Percentiles rank a stretch among this genome's conserved stretches.
Evolutionary conservation across 129 eudicot species (phyloP).

Genomic region (Flaveria brownii): DNA sequence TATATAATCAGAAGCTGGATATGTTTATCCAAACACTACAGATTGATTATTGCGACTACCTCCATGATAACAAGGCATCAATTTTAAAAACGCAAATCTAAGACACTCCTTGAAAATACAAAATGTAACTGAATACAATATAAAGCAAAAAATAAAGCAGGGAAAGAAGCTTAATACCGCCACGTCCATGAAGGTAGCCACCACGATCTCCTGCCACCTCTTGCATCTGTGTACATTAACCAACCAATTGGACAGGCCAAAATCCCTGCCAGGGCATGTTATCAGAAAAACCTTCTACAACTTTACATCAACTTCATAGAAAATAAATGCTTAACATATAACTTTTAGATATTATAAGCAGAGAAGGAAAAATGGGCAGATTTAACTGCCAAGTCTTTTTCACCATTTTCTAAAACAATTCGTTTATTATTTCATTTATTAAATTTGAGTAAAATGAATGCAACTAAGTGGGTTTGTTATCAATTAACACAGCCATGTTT

Average conservation of each 20-base stretch:
- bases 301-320: neutral
- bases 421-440: too few relatives aligned
- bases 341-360: neutral
- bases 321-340: neutral
- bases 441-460: too few relatives aligned
- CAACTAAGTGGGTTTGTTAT: neutral
- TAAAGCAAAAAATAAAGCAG: neutral
- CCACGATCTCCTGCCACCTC: slow-evolving; percentile 99
- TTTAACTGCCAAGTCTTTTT: neutral
- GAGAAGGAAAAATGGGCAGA: neutral
- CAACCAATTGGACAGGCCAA: slow-evolving; percentile 78
- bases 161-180: slow-evolving; percentile 56
- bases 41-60: neutral
- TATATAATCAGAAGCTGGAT: neutral
- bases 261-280: slow-evolving; percentile 99
- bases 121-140: neutral
- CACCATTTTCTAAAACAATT: too few relatives aligned
- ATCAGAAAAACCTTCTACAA: slow-evolving; percentile 58
- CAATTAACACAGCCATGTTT: neutral
- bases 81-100: neutral
- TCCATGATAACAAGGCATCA: neutral
- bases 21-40: neutral
- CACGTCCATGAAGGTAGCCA: slow-evolving; percentile 99
- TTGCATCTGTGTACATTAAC: slow-evolving; percentile 95
- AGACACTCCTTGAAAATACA: neutral